Percentiles rank a stretch among this genome's conserved stretches.
These are phyloP conservation scores for Neurospora sp. DNA, from an alignment of 495 filamentous ascomycete species.

Conservation along the genomic window DNA sequence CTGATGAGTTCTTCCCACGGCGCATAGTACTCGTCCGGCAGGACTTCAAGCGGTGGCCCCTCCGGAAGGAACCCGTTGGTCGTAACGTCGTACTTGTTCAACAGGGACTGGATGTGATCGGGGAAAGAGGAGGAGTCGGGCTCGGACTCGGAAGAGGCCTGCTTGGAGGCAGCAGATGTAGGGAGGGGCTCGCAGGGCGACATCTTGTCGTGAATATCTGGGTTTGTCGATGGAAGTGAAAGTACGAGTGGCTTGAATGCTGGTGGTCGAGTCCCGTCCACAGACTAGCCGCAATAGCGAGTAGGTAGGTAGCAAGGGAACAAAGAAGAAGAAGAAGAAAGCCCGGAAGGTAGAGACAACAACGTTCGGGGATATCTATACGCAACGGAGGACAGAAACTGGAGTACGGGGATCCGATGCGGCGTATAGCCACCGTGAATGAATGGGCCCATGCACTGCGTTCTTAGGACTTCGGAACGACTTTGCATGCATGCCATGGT, in stretches of 20 bases:
- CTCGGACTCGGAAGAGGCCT: not conserved
- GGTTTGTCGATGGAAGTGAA: not conserved
- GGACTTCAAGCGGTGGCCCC: conserved; percentile 51
- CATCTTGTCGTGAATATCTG: conserved; percentile 1
- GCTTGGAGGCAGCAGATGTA: not conserved
- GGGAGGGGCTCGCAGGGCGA: conserved; percentile 10
- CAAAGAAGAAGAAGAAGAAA: not conserved
- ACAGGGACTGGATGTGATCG: not conserved
- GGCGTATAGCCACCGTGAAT: not conserved
- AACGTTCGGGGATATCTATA: not conserved
- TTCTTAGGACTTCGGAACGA: not conserved
- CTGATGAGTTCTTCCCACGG: conserved; percentile 67
- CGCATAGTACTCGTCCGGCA: conserved; percentile 68
- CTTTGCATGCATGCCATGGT: not conserved
- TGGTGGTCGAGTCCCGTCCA: not conserved
- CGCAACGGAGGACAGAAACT: not conserved
- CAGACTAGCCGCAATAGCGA: not conserved
- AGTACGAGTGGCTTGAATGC: not conserved
- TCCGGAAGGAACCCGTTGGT: conserved; percentile 68
- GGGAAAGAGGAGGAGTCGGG: not conserved
- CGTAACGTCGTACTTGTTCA: conserved; percentile 18
- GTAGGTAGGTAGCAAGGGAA: not conserved
- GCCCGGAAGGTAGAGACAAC: not conserved
- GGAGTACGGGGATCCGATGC: no score
- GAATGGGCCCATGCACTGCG: not conserved